Base-by-base conservation (phyloP, 208 protist species). In the Crithidia brevicula region DNA sequence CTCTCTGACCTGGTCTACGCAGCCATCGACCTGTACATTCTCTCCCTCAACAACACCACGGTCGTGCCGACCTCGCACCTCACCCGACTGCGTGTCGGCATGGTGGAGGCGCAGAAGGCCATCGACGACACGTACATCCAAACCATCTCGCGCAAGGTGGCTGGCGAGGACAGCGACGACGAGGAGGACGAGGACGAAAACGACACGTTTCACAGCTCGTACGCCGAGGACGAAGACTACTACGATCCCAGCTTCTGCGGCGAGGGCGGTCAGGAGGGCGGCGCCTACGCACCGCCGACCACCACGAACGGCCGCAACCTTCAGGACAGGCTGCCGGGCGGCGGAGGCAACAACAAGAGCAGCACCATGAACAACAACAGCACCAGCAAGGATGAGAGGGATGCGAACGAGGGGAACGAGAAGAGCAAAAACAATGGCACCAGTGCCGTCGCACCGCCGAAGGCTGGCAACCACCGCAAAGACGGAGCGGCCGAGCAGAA, bases 1-100 rank as follows among this genome's bases (percentile, higher is more conserved):
- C 58, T 96, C 31, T 89, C 85, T 7, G 91, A 96, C 69, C 78
- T 96, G 54, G 62, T 96, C 30, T 94, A 91, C 74, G 81, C 91
- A 36, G 59, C 84, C 20, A 78, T 93, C 22, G 91, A 96, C 62
- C 67, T 96, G 0, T 90, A 94, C 62, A 67, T 96, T 15, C 78
- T 96, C n/a, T 80, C 83, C 42, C 61, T 96, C 43, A 77, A 71
- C 49, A 91, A 92, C 73, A 81, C 86, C 11, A 92, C 86, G 9
- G 64, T 86, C 1, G 91, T 96, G 34, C 89, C 91, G 28, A 84
- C 81, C 15, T 72, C 74, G 33, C 91, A 96, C 68, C 66, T 96
- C 31, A 89, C 89, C n/a, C 77, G 86, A 20, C 73, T 96, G 61
- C 77, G 88, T 0, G 78, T 80, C 18, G 86, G 79, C 18, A 96